Conservation (phyloP, 2,329 filamentous ascomycete genomes). For the Raffaelea arxii region DNA sequence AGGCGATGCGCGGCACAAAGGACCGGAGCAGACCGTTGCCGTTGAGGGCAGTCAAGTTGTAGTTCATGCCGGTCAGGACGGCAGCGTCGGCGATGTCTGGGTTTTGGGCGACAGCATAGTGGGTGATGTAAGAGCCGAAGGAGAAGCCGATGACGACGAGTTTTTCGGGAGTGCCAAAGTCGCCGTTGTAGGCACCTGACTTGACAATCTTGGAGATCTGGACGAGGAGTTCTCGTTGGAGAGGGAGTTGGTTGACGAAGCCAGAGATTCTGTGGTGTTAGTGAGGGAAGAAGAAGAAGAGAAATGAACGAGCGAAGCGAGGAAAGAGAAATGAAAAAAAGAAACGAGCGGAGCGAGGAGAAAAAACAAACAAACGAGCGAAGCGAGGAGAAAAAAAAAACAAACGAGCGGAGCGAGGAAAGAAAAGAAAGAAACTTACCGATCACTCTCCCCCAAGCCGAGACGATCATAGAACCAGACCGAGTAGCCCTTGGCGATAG, state of each 20-base stretch:
- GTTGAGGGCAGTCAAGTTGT: background rate
- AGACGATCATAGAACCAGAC: slow-evolving; percentile 4
- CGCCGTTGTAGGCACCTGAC: background rate
- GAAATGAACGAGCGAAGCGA: too few relatives aligned
- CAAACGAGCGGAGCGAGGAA: too few relatives aligned
- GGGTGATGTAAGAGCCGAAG: background rate
- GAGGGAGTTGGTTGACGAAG: background rate
- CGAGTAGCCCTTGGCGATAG: slow-evolving; percentile 1
- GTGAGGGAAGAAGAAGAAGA: too few relatives aligned
- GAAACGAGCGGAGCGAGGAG: too few relatives aligned
- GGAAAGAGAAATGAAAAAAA: too few relatives aligned
- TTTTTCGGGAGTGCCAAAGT: background rate
- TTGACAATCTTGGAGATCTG: background rate
- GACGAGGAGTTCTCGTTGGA: background rate
- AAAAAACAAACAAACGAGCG: too few relatives aligned
- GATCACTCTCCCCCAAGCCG: background rate
- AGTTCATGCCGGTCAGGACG: slow-evolving; percentile 1
- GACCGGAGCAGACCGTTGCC: slow-evolving; percentile 1
- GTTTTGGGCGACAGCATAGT: background rate
- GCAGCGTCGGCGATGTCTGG: background rate
- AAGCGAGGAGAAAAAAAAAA: too few relatives aligned
- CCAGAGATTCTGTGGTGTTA: slow-evolving; percentile 1
- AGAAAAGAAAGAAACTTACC: background rate
- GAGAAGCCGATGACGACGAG: slow-evolving; percentile 1
- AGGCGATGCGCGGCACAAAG: background rate